phyloP scores from a whole-genome alignment of 495 filamentous ascomycete species.

The Cenococcum geophilum region DNA sequence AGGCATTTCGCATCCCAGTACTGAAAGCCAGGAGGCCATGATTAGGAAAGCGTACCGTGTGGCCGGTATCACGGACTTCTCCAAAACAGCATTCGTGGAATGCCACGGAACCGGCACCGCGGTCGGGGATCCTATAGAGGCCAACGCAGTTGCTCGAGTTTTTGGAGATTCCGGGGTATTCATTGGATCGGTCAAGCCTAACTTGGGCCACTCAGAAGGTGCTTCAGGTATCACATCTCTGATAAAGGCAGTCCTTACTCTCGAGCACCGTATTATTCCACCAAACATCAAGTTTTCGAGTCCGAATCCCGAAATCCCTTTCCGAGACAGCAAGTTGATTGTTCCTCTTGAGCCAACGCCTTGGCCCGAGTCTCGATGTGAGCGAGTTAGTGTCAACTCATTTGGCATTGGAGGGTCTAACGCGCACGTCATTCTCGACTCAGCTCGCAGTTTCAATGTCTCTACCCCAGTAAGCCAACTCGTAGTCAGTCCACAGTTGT shows the following conservation, averaged over 20 bases:
- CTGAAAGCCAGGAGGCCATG: constrained; percentile 8
- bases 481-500: neutral
- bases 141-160: constrained; percentile 42
- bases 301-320: constrained; percentile 31
- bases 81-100: constrained; percentile 34
- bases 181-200: constrained; percentile 36
- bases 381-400: constrained; percentile 33
- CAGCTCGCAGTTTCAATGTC: neutral
- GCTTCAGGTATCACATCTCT: constrained; percentile 35
- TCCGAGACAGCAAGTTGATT: constrained; percentile 8
- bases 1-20: neutral
- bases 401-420: constrained; percentile 33
- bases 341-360: constrained; percentile 25
- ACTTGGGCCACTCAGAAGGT: constrained; percentile 40
- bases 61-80: constrained; percentile 28
- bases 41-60: constrained; percentile 28
- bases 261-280: constrained; percentile 38
- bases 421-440: constrained; percentile 20
- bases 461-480: neutral
- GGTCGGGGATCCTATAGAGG: constrained; percentile 43
- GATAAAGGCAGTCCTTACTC: constrained; percentile 35
- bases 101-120: constrained; percentile 41
- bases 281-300: constrained; percentile 36
- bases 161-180: constrained; percentile 34
- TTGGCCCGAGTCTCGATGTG: constrained; percentile 33